Base-by-base conservation (phyloP, 2,329 filamentous ascomycete species). In the Pseudogymnoascus sp. region DNA sequence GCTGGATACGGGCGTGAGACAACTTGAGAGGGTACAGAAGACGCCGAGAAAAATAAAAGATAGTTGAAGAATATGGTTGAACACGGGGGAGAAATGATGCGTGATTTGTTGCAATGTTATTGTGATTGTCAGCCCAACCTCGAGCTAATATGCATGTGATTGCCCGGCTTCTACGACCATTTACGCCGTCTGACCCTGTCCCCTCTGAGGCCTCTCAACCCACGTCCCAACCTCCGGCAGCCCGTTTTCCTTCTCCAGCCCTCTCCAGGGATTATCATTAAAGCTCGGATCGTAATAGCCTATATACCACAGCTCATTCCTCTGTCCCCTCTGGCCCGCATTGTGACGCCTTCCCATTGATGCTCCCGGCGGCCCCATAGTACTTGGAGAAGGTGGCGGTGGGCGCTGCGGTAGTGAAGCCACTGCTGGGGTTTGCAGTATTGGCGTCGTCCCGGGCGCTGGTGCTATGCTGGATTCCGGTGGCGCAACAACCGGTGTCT, bases 201-300 rank as follows among this genome's bases (percentile, higher is more conserved):
- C 38, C 59, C 18, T 60, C 33, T 38, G 59, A 3, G 59, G 59
- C 47, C 59, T 61, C 44, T 69, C 67, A 31, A 80, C 66, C 83
- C 82, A 86, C 0, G 67, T 70, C 2, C 80, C 82, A 12, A 71
- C 71, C 1, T 79, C 65, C 40, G 74, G 67, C 56, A 86, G 66
- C 0, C 79, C 79, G 23, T 73, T 73, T 5, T 72, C 68, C 68
- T 76, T 75, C 72, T 87, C 84, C 18, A 87, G 73, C 7, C 71
- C 73, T 60, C 79, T 82, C 89, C 89, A 92, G 0, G 89, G 89
- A 71, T 92, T 90, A 71, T 86, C 80, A 68, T 90, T 84, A 65
- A 87, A 89, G 64, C 79, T 81, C 0, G 83, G 82, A 64, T 90
- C 82, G 73, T 91, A 92, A 73, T 89, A 90, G 37, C 80, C 84